Conservation (phyloP, 2,329 filamentous ascomycete genomes). For the Epichloe elymi region DNA sequence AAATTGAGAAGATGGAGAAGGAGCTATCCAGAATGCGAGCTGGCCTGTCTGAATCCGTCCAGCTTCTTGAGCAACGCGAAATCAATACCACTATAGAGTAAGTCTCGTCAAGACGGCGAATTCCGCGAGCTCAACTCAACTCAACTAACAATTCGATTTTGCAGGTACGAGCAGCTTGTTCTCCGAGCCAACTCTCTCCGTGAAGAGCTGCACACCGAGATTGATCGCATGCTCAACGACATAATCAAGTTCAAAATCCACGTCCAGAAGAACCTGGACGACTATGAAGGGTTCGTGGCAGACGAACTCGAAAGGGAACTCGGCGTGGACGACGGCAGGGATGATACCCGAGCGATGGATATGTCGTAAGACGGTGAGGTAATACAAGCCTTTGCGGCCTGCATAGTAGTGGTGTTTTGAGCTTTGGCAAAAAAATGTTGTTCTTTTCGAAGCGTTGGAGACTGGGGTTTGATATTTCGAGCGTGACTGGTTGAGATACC, state of each 20-base stretch:
- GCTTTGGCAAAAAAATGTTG: constrained; percentile 4
- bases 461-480: neutral
- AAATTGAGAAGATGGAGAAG: constrained; percentile 98
- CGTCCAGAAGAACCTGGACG: constrained; percentile 80
- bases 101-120: constrained; percentile 19
- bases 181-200: constrained; percentile 69
- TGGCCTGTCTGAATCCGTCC: constrained; percentile 70
- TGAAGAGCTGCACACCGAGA: constrained; percentile 96
- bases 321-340: constrained; percentile 45
- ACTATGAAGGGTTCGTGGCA: constrained; percentile 86
- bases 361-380: constrained; percentile 3
- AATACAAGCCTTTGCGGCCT: neutral
- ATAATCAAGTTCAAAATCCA: constrained; percentile 98
- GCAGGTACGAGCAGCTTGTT: constrained; percentile 81
- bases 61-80: constrained; percentile 85
- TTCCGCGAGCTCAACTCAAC: neutral
- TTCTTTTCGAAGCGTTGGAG: neutral
- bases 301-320: constrained; percentile 85
- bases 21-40: constrained; percentile 88
- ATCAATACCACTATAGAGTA: constrained; percentile 96
- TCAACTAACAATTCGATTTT: neutral
- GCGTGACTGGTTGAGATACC: constrained; percentile 2
- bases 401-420: neutral
- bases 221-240: constrained; percentile 91
- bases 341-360: constrained; percentile 40